Base-by-base conservation (phyloP, 2,329 filamentous ascomycete genomes). In the Aureobasidium leucospermi region DNA sequence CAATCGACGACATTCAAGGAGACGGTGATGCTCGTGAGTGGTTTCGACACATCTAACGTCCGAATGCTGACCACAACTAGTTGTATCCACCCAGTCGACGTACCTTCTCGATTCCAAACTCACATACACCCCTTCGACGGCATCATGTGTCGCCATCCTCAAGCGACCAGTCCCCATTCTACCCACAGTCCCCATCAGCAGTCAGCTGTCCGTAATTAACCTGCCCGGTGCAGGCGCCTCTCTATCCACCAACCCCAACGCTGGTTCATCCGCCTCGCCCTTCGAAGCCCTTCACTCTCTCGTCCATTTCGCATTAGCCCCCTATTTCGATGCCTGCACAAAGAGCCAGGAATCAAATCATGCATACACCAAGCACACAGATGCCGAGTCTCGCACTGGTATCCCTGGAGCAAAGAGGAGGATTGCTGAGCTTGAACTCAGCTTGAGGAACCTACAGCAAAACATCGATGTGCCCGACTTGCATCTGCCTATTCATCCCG, bases 351-450 rank as follows among this genome's bases (percentile, higher is more conserved):
- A 90, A 70, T 76, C 83, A 53, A 76, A 77, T 60, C 83, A 82
- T 69, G 84, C 85, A 15, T 78, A 80, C 34, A 67, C 73, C 58
- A 87, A 89, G 69, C 86, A 85, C 64, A 84, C 88, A 19, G 92
- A 97, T 68, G 85, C 89, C 53, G 94, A 97, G 69, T 86, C 89
- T 46, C 95, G 96, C 77, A 96, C 90, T 16, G 94, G 94, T 62
- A 92, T 99, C 63, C 91, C 94, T 15, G 90, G 93, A n/a, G 93
- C 94, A 19, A 96, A 96, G 80, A 96, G 96, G 82, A 90, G 91
- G 69, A 87, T 97, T 73, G 94, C 93, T 53, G 95, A 99, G 73
- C 77, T 99, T 66, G 92, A 96, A 73, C 81, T 96, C 67, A 94
- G 88, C 66, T 78, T 99, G 68, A 81, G 91, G 60, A 93, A 99